Evolutionary conservation across 2,329 filamentous ascomycete species (phyloP).

Genomic region (Talaromyces sp.): DNA sequence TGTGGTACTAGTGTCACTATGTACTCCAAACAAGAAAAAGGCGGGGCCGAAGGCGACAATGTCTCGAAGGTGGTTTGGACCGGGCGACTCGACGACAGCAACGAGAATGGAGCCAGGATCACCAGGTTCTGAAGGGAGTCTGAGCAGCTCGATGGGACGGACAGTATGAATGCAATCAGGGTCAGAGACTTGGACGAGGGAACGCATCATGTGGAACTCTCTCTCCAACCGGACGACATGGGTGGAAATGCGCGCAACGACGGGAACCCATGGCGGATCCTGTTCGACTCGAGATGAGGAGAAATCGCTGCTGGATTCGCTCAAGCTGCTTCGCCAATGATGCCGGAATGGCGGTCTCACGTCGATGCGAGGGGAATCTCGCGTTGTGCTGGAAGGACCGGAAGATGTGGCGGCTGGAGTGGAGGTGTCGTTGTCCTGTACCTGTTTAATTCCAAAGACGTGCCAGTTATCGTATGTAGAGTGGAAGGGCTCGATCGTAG

Average conservation of each 20-base stretch:
- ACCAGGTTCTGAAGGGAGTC: constrained; percentile 61
- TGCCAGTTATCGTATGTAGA: constrained; percentile 87
- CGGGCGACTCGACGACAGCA: constrained; percentile 74
- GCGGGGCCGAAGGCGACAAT: constrained; percentile 74
- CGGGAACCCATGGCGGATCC: constrained; percentile 49
- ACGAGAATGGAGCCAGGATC: constrained; percentile 70
- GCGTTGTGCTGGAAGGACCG: constrained; percentile 37
- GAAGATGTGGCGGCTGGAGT: constrained; percentile 43
- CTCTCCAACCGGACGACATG: constrained; percentile 80
- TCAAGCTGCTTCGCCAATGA: constrained; percentile 50
- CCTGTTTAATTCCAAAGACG: constrained; percentile 56
- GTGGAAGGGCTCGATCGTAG: constrained; percentile 45
- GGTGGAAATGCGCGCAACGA: constrained; percentile 76
- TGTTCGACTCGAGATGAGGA: constrained; percentile 35
- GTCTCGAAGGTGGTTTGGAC: constrained; percentile 64
- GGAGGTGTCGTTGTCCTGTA: constrained; percentile 44
- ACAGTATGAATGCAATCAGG: constrained; percentile 70
- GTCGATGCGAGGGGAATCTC: constrained; percentile 40
- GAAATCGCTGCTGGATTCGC: constrained; percentile 41
- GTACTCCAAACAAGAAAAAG: constrained; percentile 57
- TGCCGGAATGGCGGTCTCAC: constrained; percentile 34
- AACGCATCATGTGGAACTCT: constrained; percentile 76
- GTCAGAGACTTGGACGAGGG: constrained; percentile 65
- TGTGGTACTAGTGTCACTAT: constrained; percentile 39
- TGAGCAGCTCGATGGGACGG: constrained; percentile 72